Base-by-base conservation (phyloP, 495 filamentous ascomycete species). In the Polyplosphaeria fusca region DNA sequence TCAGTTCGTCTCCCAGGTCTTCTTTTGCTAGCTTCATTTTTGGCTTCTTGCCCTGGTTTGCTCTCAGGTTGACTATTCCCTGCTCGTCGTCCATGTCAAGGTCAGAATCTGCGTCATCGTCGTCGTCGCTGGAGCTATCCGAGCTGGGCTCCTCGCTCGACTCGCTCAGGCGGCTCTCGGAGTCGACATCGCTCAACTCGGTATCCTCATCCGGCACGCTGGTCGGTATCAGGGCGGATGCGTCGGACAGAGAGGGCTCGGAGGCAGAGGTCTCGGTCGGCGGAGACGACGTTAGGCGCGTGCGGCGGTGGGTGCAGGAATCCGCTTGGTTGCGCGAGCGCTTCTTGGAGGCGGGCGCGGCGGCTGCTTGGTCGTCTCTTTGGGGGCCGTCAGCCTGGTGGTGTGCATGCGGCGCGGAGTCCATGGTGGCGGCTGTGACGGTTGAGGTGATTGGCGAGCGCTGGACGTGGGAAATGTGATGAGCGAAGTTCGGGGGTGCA, bases 81-180 rank as follows among this genome's bases (percentile, higher is more conserved):
- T 51, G 23, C 47, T 55, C 5, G 62, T 53, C 49, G 3, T 47
- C 42, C 4, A 4, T 37, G 4, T 54, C 52, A 3, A 25, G 20
- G 18, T 60, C 65, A 7, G 40, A 59, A 11, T 61, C 66, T 12
- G 53, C 55, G 18, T 60, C 46, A 25, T 23, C 43, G 14, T 55
- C 50, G 2, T 37, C 32, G 4, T 60, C 61, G 32, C 40, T 60
- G 20, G 37, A 50, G 26, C 39, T 46, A 1, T 45, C 56, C 20
- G 56, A 60, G 19, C 43, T 48, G 38, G 59, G 38, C 2, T 50
- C 59, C 18, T 56, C 52, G 47, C 59, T 62, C 16, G 59, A 62
- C 14, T 53, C 56, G 27, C 12, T 7, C 38, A 62, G 16, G 24
- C 58, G 47, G 43, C 50, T 62, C 3, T 62, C 52, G 13, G 28